phyloP scores from a whole-genome alignment of 768 basidiomycete genomes.

The Tricholoma sp. region DNA sequence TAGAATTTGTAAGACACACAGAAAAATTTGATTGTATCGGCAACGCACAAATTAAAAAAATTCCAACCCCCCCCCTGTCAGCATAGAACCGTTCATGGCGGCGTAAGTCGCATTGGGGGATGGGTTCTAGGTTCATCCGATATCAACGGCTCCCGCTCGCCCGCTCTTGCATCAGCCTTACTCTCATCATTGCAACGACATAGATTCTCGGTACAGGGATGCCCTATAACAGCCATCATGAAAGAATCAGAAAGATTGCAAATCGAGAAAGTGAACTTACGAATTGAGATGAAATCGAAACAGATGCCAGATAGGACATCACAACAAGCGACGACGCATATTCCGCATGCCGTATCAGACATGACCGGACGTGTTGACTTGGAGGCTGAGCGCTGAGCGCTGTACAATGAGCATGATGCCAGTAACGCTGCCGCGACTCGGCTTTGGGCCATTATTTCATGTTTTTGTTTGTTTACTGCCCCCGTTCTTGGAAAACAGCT shows the following conservation, averaged over 20 bases:
- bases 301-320: conserved; percentile 33
- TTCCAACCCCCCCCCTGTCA: not conserved
- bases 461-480: not conserved
- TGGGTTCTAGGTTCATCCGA: conserved; percentile 22
- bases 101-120: conserved; percentile 21
- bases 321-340: conserved; percentile 26
- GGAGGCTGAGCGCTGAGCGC: no score
- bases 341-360: conserved; percentile 24
- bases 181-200: conserved; percentile 19
- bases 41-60: not conserved
- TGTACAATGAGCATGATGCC: no score
- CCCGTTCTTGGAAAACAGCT: not conserved
- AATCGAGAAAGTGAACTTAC: conserved; percentile 18
- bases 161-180: conserved; percentile 6
- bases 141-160: conserved; percentile 26
- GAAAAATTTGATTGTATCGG: not conserved
- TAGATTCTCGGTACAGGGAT: conserved; percentile 29
- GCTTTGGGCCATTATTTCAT: no score
- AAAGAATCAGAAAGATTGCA: not conserved
- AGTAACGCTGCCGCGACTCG: no score
- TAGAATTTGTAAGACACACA: not conserved
- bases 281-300: conserved; percentile 33
- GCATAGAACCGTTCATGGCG: conserved; percentile 2
- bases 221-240: conserved; percentile 22
- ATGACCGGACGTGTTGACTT: conserved; percentile 10